Conservation (phyloP, 2,329 filamentous ascomycete genomes). For the Lasiodiplodia hormozganensis region DNA sequence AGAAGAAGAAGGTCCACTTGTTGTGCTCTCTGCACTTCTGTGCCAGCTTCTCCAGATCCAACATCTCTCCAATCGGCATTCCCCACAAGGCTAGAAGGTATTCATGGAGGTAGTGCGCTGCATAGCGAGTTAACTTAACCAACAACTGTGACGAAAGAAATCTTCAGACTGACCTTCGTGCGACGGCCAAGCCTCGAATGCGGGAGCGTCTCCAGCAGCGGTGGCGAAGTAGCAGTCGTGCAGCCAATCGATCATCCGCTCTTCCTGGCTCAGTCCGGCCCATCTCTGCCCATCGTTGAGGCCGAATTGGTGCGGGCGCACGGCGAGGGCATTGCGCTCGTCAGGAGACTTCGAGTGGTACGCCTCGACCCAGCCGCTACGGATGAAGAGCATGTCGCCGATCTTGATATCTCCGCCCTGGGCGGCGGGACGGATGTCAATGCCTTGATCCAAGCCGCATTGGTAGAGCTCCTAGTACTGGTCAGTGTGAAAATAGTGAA, state of each 20-base stretch:
- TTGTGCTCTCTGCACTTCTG: slow-evolving; percentile 62
- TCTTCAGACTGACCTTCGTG: slow-evolving; percentile 44
- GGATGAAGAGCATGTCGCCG: slow-evolving; percentile 55
- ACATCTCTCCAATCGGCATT: slow-evolving; percentile 48
- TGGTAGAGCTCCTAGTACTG: slow-evolving; percentile 55
- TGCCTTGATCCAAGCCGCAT: slow-evolving; percentile 65
- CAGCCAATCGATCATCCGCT: slow-evolving; percentile 68
- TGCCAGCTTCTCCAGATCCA: slow-evolving; percentile 59
- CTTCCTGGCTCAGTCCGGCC: slow-evolving; percentile 60
- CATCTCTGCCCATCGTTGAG: slow-evolving; percentile 52
- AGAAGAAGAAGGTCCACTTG: slow-evolving; percentile 68
- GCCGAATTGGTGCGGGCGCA: slow-evolving; percentile 53
- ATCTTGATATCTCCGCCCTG: slow-evolving; percentile 63
- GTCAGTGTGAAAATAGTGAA: not conserved
- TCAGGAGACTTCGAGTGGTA: slow-evolving; percentile 56
- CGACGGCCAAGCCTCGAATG: slow-evolving; percentile 70
- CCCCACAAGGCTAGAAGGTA: slow-evolving; percentile 49
- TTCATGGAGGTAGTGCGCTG: slow-evolving; percentile 46
- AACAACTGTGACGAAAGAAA: not conserved
- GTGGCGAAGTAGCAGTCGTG: slow-evolving; percentile 73
- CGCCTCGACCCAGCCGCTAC: slow-evolving; percentile 67
- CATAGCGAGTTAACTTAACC: not conserved
- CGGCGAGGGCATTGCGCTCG: slow-evolving; percentile 46
- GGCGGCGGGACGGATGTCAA: slow-evolving; percentile 64
- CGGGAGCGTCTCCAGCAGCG: slow-evolving; percentile 67